Base-by-base conservation (phyloP, 495 filamentous ascomycete genomes). In the Cercophora newfieldiana region DNA sequence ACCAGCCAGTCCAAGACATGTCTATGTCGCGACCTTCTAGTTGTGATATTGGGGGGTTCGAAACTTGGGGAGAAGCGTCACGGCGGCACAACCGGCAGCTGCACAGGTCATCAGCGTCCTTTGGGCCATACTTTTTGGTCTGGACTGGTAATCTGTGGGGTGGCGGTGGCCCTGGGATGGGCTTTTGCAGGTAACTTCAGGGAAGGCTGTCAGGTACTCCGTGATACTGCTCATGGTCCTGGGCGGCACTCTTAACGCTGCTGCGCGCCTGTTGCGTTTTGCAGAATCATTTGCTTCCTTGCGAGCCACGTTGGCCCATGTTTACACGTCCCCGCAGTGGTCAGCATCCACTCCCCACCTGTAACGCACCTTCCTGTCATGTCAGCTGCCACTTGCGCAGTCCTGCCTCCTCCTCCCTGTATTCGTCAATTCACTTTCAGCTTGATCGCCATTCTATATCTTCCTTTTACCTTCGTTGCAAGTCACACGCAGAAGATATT, bases 1-100 rank as follows among this genome's bases (percentile, higher is more conserved):
- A 14, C 87, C 90, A 25, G 88, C 91, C 53, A 91, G 80, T 24
- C 91, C 91, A 85, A 94, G 54, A 7, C 24, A 58, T 7, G 22
- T 6, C 24, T 26, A 58, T 6, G 54, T 25, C 54, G 54, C 54
- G 22, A 58, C 22, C 54, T 58, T 58, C 54, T 25, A 58, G 28
- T 2, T 2, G 26, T 58, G 54, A 18, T 58, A 58, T 25, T 31
- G 3, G 28, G 54, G 54, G 54, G 54, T 58, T 6, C 54, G 54
- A 25, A 58, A 31, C 54, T 22, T 25, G 25, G 54, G 25, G 22
- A 58, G 26, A 25, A 58, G 30, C 24, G 54, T 58, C 54, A 58
- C 25, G 54, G 54, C 54, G 28, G 54, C 54, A 30, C 54, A 58
- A 25, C 54, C 30, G 54, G 19, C 54, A n/a, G 54, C n/a, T 6